Percentiles rank a stretch among this genome's conserved stretches.
Evolutionary conservation across 2,329 filamentous ascomycete species (phyloP).

Genomic region (Alternaria sp.): DNA sequence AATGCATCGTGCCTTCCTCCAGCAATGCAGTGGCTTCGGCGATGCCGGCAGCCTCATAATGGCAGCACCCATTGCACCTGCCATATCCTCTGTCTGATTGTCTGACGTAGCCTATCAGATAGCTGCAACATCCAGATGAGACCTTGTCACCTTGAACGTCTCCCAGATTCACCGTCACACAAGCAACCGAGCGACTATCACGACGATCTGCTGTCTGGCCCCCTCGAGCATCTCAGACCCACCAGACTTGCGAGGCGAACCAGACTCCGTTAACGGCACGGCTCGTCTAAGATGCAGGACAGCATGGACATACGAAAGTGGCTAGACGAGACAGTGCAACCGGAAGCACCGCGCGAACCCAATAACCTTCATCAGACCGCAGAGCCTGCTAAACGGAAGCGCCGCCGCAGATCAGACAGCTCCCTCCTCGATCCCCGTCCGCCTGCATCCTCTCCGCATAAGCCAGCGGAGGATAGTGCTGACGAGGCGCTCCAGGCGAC

Average conservation of each 20-base stretch:
- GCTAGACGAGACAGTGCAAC: slow-evolving; percentile 51
- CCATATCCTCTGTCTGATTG: background rate
- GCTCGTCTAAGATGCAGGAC: slow-evolving; percentile 25
- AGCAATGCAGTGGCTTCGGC: background rate
- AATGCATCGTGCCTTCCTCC: slow-evolving; percentile 10
- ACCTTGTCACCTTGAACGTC: background rate
- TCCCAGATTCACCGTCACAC: slow-evolving; percentile 28
- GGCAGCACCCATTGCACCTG: background rate
- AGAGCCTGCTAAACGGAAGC: slow-evolving; percentile 21
- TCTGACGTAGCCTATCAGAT: background rate
- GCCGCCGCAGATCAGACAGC: slow-evolving; percentile 49
- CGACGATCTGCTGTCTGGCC: slow-evolving; percentile 13
- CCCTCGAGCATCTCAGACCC: slow-evolving; percentile 5
- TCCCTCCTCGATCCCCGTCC: slow-evolving; percentile 41
- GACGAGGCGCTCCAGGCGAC: slow-evolving; percentile 25
- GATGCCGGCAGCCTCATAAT: background rate
- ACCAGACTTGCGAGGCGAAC: slow-evolving; percentile 12
- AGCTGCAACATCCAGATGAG: background rate
- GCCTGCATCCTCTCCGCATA: slow-evolving; percentile 11
- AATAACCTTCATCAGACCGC: slow-evolving; percentile 11
- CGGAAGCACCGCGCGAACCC: slow-evolving; percentile 35
- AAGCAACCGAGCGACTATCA: slow-evolving; percentile 19
- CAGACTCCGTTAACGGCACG: slow-evolving; percentile 21
- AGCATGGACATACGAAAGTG: slow-evolving; percentile 55
- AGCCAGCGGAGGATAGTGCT: slow-evolving; percentile 10